A percentile compares a stretch with the other conserved stretches of the same genome.
phyloP scores from a whole-genome alignment of 2,329 filamentous ascomycete genomes.

The Emmonsia crescens region DNA sequence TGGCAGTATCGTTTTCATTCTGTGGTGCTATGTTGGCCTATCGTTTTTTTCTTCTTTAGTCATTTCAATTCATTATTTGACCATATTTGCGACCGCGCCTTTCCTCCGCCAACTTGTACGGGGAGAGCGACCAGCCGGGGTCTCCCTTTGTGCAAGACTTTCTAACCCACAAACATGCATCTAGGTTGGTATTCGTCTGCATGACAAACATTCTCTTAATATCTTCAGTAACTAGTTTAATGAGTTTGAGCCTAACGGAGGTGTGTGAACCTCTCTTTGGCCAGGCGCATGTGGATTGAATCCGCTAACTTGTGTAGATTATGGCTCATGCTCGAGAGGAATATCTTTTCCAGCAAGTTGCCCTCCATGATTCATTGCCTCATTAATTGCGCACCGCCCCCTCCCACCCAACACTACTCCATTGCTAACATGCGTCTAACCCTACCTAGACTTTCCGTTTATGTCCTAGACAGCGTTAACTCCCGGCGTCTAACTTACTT shows the following conservation, averaged over 20 bases:
- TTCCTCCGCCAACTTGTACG: background rate
- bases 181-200: constrained; percentile 47
- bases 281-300: constrained; percentile 4
- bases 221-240: constrained; percentile 47
- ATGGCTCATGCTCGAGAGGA: constrained; percentile 52
- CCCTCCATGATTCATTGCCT: constrained; percentile 1
- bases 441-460: constrained; percentile 29
- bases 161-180: background rate
- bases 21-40: background rate
- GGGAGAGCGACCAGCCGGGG: constrained; percentile 10
- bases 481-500: constrained; percentile 38
- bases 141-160: background rate
- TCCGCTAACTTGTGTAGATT: constrained; percentile 33
- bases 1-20: background rate
- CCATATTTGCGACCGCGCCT: background rate
- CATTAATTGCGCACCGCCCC: constrained; percentile 1
- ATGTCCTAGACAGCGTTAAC: constrained; percentile 37
- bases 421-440: constrained; percentile 3
- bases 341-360: constrained; percentile 47
- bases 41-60: constrained; percentile 1
- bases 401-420: background rate
- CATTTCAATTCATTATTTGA: background rate
- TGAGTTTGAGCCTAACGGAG: constrained; percentile 49
- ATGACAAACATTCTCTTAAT: constrained; percentile 52
- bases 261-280: constrained; percentile 26